phyloP scores from a whole-genome alignment of 495 filamentous ascomycete species.

The Cercophora sp. region DNA sequence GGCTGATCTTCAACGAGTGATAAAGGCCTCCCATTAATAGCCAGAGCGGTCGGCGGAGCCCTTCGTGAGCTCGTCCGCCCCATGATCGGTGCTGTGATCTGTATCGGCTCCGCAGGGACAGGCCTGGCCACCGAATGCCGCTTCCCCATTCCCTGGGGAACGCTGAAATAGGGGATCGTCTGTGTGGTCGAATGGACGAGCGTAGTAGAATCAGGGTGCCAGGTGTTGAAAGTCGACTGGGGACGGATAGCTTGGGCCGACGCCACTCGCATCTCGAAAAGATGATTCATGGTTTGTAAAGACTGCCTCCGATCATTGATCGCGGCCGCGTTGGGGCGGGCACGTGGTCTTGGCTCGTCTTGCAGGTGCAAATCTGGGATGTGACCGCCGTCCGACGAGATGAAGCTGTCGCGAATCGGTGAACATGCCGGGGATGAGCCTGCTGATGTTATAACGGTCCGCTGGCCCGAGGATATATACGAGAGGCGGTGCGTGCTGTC shows the following conservation, averaged over 20 bases:
- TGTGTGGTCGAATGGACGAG: constrained; percentile 13
- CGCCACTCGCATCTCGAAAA: constrained; percentile 35
- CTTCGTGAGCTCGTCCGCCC: constrained; percentile 29
- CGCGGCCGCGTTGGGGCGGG: constrained; percentile 49
- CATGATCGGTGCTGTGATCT: constrained; percentile 2
- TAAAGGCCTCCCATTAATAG: constrained; percentile 41
- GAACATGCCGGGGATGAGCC: constrained; percentile 52
- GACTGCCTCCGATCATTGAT: constrained; percentile 51
- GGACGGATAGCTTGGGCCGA: constrained; percentile 20
- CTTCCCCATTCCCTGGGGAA: constrained; percentile 40
- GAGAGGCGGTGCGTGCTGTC: constrained; percentile 57
- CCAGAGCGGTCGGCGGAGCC: constrained; percentile 37
- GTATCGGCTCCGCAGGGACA: constrained; percentile 10
- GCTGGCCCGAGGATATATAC: constrained; percentile 56
- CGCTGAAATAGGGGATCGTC: constrained; percentile 45
- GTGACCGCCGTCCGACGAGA: constrained; percentile 31
- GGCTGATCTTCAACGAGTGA: constrained; percentile 49
- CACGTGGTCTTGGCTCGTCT: constrained; percentile 33
- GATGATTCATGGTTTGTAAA: constrained; percentile 45
- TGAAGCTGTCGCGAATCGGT: constrained; percentile 43
- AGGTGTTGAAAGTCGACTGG: constrained; percentile 20
- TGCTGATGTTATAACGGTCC: constrained; percentile 51
- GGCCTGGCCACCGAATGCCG: constrained; percentile 37
- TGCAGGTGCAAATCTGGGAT: constrained; percentile 19
- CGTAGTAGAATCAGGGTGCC: constrained; percentile 16